These are phyloP conservation scores for Melaleuca alternifolia DNA, from an alignment of 345 rosid genomes.

Conservation along the genomic window DNA sequence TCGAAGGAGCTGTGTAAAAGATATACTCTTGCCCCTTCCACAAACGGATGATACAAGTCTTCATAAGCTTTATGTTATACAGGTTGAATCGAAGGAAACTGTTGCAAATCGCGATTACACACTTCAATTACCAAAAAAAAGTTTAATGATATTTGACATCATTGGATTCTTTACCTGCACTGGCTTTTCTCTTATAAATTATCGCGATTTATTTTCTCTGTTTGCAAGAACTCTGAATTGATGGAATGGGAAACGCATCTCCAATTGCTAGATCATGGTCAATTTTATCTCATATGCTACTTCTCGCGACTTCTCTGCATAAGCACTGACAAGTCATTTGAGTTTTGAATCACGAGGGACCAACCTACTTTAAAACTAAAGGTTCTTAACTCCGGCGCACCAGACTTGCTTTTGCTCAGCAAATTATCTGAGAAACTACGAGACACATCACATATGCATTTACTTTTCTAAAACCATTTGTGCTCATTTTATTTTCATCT, in stretches of 20 bases:
- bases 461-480: neutral
- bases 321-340: neutral
- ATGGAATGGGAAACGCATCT: neutral
- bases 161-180: neutral
- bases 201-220: neutral
- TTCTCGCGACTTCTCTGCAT: neutral
- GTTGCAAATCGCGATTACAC: neutral
- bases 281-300: neutral
- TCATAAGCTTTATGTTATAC: neutral
- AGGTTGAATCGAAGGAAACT: neutral
- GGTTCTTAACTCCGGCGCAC: neutral
- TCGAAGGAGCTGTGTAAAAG: constrained; percentile 2
- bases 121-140: neutral
- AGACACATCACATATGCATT: neutral
- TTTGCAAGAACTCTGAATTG: neutral
- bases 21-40: neutral
- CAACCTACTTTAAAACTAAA: neutral
- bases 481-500: neutral
- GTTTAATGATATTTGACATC: neutral
- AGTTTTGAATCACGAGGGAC: neutral
- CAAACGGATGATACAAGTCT: neutral
- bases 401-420: neutral
- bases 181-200: neutral
- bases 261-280: neutral
- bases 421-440: neutral